Percentiles rank a stretch among this genome's conserved stretches.
Evolutionary conservation across 78 protist genomes (phyloP).

Genomic region (Goniomonas avonlea): DNA sequence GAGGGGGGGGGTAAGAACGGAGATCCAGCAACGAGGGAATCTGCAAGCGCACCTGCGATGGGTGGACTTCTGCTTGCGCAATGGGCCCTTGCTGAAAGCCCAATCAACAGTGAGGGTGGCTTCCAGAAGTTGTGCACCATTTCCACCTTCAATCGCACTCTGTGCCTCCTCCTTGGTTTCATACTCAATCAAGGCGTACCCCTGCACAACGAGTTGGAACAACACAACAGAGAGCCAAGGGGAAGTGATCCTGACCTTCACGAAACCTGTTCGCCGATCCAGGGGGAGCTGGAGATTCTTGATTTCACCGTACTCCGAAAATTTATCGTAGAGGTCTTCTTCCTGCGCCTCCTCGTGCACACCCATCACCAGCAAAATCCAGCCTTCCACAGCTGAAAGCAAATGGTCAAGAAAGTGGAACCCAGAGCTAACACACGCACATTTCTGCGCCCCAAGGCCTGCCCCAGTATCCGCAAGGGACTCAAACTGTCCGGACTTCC

Average conservation of each 20-base stretch:
- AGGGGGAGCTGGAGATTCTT: slow-evolving; percentile 63
- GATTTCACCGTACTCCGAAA: slow-evolving; percentile 67
- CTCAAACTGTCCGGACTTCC: background rate
- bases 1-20: too few species aligned
- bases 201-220: background rate
- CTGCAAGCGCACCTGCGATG: background rate
- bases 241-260: slow-evolving; percentile 51
- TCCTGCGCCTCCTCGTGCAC: slow-evolving; percentile 79
- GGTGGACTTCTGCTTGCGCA: background rate
- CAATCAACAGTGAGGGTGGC: slow-evolving; percentile 4
- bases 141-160: background rate
- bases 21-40: too few species aligned
- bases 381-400: slow-evolving; percentile 72
- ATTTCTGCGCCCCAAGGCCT: background rate
- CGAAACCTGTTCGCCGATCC: slow-evolving; percentile 77
- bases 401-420: background rate
- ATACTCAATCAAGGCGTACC: slow-evolving; percentile 28
- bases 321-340: slow-evolving; percentile 54
- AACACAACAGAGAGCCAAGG: background rate
- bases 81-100: slow-evolving; percentile 25
- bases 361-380: slow-evolving; percentile 59
- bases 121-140: background rate
- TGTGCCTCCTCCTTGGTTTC: background rate
- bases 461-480: background rate
- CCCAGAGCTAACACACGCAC: background rate